Evolutionary conservation across 768 basidiomycete genomes (phyloP).

Genomic region (Podaxis sp.): DNA sequence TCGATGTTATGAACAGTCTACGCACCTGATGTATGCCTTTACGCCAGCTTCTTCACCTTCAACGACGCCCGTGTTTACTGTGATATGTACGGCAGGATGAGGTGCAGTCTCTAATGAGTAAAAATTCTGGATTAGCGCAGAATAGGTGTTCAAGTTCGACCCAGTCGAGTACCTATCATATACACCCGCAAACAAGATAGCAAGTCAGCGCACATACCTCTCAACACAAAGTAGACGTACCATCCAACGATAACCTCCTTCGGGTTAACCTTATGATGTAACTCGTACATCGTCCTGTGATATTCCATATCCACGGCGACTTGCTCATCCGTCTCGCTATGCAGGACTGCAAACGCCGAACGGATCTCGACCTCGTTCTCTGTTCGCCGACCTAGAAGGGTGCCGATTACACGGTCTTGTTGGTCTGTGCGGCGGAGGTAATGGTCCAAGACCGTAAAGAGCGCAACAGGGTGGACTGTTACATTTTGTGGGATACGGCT

Average conservation of each 20-base stretch:
- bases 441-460: conserved; percentile 95
- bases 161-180: conserved; percentile 83
- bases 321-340: conserved; percentile 88
- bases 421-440: conserved; percentile 81
- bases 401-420: conserved; percentile 91
- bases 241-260: conserved; percentile 94
- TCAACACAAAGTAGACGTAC: conserved; percentile 40
- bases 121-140: conserved; percentile 96
- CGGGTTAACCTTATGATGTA: conserved; percentile 79
- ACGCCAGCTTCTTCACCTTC: conserved; percentile 64
- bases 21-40: conserved; percentile 82
- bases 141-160: conserved; percentile 87
- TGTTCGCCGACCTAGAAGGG: conserved; percentile 81
- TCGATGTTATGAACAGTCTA: conserved; percentile 3
- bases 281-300: conserved; percentile 88
- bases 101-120: conserved; percentile 90
- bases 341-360: conserved; percentile 87
- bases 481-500: conserved; percentile 72
- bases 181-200: conserved; percentile 1
- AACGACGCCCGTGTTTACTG: conserved; percentile 81
- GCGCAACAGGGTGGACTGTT: conserved; percentile 86
- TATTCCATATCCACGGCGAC: conserved; percentile 97
- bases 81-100: conserved; percentile 85
- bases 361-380: conserved; percentile 70
- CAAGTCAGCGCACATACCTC: too few species aligned